Evolutionary conservation across 2,329 filamentous ascomycete species (phyloP), one percentile per base, ranked within the genome.

Genomic region (Penicillium sp.): DNA sequence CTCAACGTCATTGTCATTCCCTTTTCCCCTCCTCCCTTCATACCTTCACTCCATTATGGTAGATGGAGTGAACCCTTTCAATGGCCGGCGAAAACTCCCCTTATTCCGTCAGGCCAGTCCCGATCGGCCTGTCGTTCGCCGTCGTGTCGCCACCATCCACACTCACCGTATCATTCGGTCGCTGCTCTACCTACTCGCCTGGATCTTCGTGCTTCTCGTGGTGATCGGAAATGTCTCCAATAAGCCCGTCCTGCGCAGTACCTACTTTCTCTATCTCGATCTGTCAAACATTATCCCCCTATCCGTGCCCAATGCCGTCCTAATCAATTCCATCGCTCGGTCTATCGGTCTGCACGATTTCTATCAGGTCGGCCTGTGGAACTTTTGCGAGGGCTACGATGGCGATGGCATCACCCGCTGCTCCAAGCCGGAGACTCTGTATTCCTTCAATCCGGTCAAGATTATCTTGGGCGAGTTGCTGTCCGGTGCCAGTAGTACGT

Each of bases 281-380:
- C 79, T 96, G 42, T 81, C 87, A 59, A 81, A 95, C 62, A 86
- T 96, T 66, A 85, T 95, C 49, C 87, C 87, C 0, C 75, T 82
- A 29, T 82, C 81, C 4, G 80, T 88, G 13, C 85, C 86, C 37
- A 86, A 90, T 66, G 82, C 83, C 8, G 73, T 79, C 23, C 78
- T 95, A 40, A 86, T 95, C 70, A 95, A 95, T 75, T 89, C 84
- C 40, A 90, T 95, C 57, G 89, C 90, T 3, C 84, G 88, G 44
- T 88, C 86, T 20, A 77, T 96, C 46, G 92, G 91, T 27, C 78
- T 96, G 42, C 89, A 95, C 67, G 92, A 96, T 70, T 96, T 95
- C 72, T 96, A 96, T 71, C 87, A 90, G 62, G 87, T 95, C 25
- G 91, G 91, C 5, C 73, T 96, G 35, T 97, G 92, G 92, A 86